Conservation (phyloP, 31 red algal species). For the Porphyra umbilicalis region DNA sequence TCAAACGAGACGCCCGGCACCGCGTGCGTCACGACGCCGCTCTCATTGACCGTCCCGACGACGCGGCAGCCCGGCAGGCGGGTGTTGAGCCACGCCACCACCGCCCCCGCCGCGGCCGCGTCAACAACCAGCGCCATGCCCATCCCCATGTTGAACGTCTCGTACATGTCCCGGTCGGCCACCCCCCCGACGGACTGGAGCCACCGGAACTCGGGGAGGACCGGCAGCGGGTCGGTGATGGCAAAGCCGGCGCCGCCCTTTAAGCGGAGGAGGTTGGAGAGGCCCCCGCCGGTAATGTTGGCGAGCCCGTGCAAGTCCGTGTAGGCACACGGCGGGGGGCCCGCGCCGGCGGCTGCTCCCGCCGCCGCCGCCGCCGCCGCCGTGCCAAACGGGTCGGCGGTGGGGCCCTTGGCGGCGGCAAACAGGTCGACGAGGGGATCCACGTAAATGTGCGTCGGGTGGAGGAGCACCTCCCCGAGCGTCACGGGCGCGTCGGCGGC, state of each 20-base stretch:
- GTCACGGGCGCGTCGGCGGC: slow-evolving; percentile 15
- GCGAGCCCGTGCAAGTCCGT: slow-evolving; percentile 67
- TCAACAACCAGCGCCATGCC: slow-evolving; percentile 79
- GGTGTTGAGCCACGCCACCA: slow-evolving; percentile 35
- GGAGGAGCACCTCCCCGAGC: slow-evolving; percentile 70
- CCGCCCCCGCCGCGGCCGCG: slow-evolving; percentile 13
- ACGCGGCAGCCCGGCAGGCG: slow-evolving; percentile 19
- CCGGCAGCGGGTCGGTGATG: slow-evolving; percentile 34
- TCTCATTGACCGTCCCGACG: slow-evolving; percentile 56
- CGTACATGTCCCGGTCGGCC: slow-evolving; percentile 71
- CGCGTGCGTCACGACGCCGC: slow-evolving; percentile 36
- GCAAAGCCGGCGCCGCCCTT: slow-evolving; percentile 39
- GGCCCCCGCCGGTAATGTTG: slow-evolving; percentile 89
- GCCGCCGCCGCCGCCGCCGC: background rate
- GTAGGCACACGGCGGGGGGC: slow-evolving; percentile 26
- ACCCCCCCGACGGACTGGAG: slow-evolving; percentile 51
- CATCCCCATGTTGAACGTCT: slow-evolving; percentile 97
- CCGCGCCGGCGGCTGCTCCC: background rate
- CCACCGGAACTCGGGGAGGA: slow-evolving; percentile 79
- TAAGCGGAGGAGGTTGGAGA: slow-evolving; percentile 67
- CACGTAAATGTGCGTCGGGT: slow-evolving; percentile 90
- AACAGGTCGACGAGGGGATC: slow-evolving; percentile 72
- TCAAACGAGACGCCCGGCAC: slow-evolving; percentile 45
- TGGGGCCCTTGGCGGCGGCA: slow-evolving; percentile 5
- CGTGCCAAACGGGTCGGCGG: background rate